Percentiles rank a stretch among this genome's conserved stretches.
phyloP scores from a whole-genome alignment of 129 eudicot genomes.

The Deinandra increscens region DNA sequence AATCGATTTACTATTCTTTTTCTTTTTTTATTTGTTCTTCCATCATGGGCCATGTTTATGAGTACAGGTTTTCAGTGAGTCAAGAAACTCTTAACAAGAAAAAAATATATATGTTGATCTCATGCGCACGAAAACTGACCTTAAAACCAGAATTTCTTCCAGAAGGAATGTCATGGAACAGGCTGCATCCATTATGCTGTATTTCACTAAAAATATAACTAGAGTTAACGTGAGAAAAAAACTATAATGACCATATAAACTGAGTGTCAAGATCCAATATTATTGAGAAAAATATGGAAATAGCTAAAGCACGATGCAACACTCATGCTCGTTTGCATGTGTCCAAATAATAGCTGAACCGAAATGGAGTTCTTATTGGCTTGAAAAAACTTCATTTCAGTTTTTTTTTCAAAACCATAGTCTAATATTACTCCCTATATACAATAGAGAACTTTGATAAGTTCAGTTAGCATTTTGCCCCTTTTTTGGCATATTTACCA shows the following conservation, averaged over 20 bases:
- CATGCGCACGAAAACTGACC: conserved; percentile 41
- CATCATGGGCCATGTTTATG: too few relatives aligned
- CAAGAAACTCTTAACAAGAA: conserved; percentile 15
- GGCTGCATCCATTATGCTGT: conserved; percentile 66
- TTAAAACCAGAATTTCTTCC: conserved; percentile 87
- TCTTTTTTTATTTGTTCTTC: not conserved
- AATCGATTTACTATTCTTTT: not conserved
- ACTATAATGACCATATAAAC: not conserved
- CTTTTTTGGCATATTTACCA: too few relatives aligned
- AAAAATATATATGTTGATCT: conserved; percentile 3
- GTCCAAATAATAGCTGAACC: conserved; percentile 6
- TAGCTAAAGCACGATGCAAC: not conserved
- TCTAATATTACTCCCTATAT: too few relatives aligned
- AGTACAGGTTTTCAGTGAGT: not conserved
- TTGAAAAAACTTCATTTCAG: conserved; percentile 10
- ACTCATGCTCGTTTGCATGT: not conserved
- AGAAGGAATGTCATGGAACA: conserved; percentile 83
- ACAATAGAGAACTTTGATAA: too few relatives aligned
- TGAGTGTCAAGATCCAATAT: not conserved
- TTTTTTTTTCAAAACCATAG: too few relatives aligned
- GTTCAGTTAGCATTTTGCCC: too few relatives aligned
- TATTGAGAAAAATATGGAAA: not conserved
- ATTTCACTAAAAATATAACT: conserved; percentile 64
- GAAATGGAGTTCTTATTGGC: conserved; percentile 1
- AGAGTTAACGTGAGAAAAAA: conserved; percentile 5